Evolutionary conservation across 2,329 filamentous ascomycete genomes (phyloP).

Genomic region (Tolypocladium ovalisporum): DNA sequence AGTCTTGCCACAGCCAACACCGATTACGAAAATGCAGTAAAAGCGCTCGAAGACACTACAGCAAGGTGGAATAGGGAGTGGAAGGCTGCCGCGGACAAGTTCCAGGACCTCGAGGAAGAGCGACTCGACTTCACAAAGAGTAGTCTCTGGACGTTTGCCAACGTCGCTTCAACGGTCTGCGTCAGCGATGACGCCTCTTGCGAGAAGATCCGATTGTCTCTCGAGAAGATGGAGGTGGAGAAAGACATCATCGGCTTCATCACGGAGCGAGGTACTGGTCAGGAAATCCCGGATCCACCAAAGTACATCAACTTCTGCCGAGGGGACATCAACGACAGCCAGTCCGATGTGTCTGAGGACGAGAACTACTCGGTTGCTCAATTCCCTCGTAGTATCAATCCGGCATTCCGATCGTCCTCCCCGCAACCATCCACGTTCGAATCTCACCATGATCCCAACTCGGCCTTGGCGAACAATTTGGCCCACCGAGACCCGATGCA

Average conservation of each 20-base stretch:
- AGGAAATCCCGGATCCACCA: conserved; percentile 93
- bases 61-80: conserved; percentile 95
- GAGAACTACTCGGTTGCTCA: conserved; percentile 90
- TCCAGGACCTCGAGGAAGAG: conserved; percentile 97
- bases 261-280: conserved; percentile 76
- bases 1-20: conserved; percentile 82
- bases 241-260: conserved; percentile 90
- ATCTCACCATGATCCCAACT: conserved; percentile 81
- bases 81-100: conserved; percentile 97
- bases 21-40: conserved; percentile 89
- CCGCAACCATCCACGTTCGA: conserved; percentile 89
- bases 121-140: conserved; percentile 94
- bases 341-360: conserved; percentile 76
- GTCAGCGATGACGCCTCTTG: conserved; percentile 95
- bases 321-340: conserved; percentile 69
- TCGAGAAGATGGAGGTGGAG: conserved; percentile 94
- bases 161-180: conserved; percentile 92
- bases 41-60: conserved; percentile 89
- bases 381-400: conserved; percentile 90
- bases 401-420: conserved; percentile 89
- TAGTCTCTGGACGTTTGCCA: conserved; percentile 95
- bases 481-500: conserved; percentile 41
- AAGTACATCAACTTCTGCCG: conserved; percentile 99
- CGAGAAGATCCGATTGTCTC: conserved; percentile 85
- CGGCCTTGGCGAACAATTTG: conserved; percentile 58